These are phyloP conservation scores for Gymnopus androsaceus DNA, from an alignment of 1,284 basidiomycete species.

Conservation along the genomic window DNA sequence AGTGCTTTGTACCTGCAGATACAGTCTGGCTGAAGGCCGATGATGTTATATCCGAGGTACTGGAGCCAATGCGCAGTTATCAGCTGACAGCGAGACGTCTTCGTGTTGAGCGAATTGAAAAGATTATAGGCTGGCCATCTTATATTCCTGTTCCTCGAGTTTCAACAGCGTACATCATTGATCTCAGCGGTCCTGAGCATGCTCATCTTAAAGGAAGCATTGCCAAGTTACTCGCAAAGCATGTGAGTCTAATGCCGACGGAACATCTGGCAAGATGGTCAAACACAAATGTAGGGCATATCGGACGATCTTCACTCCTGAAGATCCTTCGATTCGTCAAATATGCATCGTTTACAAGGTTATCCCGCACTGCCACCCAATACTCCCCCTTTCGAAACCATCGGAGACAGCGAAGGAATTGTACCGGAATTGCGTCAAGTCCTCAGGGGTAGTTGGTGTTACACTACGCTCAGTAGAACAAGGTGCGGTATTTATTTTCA, in stretches of 20 bases:
- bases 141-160: background rate
- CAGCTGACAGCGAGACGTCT: background rate
- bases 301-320: background rate
- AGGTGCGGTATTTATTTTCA: background rate
- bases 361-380: conserved; percentile 3
- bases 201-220: background rate
- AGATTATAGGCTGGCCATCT: background rate
- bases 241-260: background rate
- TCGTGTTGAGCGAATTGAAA: background rate
- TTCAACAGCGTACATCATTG: background rate
- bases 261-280: background rate
- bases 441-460: background rate
- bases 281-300: background rate
- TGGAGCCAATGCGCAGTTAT: background rate
- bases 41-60: background rate
- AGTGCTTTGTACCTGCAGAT: background rate
- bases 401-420: background rate
- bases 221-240: too few species aligned
- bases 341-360: conserved; percentile 1
- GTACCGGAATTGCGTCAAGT: background rate
- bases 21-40: background rate
- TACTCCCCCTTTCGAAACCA: conserved; percentile 2
- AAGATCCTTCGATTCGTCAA: background rate
- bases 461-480: background rate
- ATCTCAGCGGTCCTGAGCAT: background rate